These are phyloP conservation scores for Phytopythium chamaehyphon DNA, from an alignment of 352 stramenopile species.

Conservation along the genomic window DNA sequence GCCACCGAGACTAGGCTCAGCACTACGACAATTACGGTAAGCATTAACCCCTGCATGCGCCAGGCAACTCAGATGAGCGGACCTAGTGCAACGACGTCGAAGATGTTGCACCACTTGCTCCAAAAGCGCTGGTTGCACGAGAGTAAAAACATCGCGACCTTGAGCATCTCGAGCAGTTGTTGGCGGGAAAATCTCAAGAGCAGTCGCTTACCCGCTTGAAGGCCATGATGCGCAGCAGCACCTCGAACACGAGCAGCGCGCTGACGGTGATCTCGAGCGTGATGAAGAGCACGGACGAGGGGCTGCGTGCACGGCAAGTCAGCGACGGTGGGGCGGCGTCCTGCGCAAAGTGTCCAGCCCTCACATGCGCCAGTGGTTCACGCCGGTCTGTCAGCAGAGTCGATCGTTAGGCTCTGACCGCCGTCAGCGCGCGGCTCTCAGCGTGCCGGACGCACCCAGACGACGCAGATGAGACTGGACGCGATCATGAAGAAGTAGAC, in stretches of 20 bases:
- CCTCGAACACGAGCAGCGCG: slow-evolving; percentile 69
- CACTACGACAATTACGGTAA: too few relatives aligned
- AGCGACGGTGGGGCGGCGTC: background rate
- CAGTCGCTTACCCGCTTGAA: slow-evolving; percentile 49
- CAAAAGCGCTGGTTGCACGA: slow-evolving; percentile 51
- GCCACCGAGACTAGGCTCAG: slow-evolving; percentile 74
- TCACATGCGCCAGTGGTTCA: slow-evolving; percentile 77
- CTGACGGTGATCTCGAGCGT: slow-evolving; percentile 77
- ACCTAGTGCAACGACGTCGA: slow-evolving; percentile 77
- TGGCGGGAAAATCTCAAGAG: background rate
- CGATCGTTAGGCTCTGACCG: slow-evolving; percentile 1
- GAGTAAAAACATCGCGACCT: background rate
- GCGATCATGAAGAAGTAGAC: slow-evolving; percentile 81
- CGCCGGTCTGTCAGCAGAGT: slow-evolving; percentile 36
- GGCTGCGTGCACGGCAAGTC: slow-evolving; percentile 16
- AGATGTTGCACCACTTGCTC: slow-evolving; percentile 84
- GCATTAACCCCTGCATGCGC: too few relatives aligned
- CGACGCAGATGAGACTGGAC: slow-evolving; percentile 64
- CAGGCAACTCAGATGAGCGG: background rate
- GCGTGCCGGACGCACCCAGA: slow-evolving; percentile 42
- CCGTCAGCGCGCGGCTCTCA: background rate
- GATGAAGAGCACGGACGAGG: slow-evolving; percentile 74
- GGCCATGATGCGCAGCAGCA: slow-evolving; percentile 78
- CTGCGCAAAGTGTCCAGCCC: background rate
- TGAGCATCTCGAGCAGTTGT: background rate